These are phyloP conservation scores for Daedaleopsis sinensis DNA, from an alignment of 768 basidiomycete species.

Conservation along the genomic window DNA sequence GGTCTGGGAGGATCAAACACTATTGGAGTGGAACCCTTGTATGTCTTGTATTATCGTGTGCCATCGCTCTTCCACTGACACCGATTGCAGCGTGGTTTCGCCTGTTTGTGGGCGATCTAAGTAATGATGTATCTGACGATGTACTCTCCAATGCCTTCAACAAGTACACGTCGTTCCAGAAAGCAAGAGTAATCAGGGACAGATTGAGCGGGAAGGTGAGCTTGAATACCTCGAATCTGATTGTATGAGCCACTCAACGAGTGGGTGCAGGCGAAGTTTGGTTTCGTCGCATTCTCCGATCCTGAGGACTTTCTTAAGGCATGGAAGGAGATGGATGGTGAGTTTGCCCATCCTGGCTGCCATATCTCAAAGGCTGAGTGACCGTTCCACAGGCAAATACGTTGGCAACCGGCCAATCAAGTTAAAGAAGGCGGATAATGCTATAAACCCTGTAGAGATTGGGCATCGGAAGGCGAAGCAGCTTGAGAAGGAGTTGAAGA, in stretches of 20 bases:
- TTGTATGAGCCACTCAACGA: constrained; percentile 14
- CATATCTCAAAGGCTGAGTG: neutral
- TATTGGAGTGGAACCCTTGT: constrained; percentile 98
- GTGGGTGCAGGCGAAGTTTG: constrained; percentile 80
- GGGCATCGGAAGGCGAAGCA: constrained; percentile 91
- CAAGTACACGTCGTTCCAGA: constrained; percentile 91
- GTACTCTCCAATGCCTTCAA: constrained; percentile 91
- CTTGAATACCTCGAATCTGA: neutral
- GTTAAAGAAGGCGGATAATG: constrained; percentile 91
- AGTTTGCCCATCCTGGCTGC: constrained; percentile 26
- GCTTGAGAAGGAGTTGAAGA: constrained; percentile 89
- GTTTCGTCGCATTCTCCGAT: constrained; percentile 97
- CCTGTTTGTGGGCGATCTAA: constrained; percentile 95
- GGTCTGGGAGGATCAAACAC: constrained; percentile 97
- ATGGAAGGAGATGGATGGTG: constrained; percentile 99
- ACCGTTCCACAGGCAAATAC: constrained; percentile 75
- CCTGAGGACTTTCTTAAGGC: constrained; percentile 98
- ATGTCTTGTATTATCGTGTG: constrained; percentile 33
- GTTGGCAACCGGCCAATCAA: constrained; percentile 98
- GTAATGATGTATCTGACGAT: constrained; percentile 97
- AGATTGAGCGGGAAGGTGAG: constrained; percentile 89
- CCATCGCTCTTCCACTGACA: neutral
- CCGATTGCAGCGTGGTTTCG: constrained; percentile 84
- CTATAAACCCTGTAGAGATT: constrained; percentile 90
- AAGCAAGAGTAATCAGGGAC: constrained; percentile 94